phyloP scores from a whole-genome alignment of 345 rosid genomes.

The Melastoma malabathricum region DNA sequence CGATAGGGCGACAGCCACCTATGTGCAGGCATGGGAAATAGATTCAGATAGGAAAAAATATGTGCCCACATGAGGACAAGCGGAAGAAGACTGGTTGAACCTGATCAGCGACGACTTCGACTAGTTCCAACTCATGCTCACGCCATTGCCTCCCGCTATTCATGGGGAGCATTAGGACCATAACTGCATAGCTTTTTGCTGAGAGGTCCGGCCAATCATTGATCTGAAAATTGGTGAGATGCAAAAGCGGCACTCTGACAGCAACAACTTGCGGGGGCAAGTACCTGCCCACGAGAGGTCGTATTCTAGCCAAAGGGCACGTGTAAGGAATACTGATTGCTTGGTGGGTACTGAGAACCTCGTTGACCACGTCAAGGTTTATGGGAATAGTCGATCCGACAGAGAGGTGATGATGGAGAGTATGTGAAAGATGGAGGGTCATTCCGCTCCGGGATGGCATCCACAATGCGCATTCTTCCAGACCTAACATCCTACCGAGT shows the following conservation, averaged over 20 bases:
- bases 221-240: conserved; percentile 71
- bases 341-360: conserved; percentile 52
- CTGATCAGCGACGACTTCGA: conserved; percentile 94
- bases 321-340: conserved; percentile 62
- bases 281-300: conserved; percentile 53
- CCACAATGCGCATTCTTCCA: conserved; percentile 93
- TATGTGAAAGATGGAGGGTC: conserved; percentile 60
- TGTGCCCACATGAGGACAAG: not conserved
- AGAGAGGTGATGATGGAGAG: conserved; percentile 46
- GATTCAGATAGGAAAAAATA: not conserved
- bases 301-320: conserved; percentile 65
- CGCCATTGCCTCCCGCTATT: conserved; percentile 83
- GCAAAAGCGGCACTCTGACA: conserved; percentile 84
- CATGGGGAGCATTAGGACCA: conserved; percentile 83
- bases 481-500: conserved; percentile 62
- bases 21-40: conserved; percentile 5
- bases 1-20: conserved; percentile 98
- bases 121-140: conserved; percentile 87
- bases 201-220: conserved; percentile 76
- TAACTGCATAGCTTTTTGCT: conserved; percentile 63
- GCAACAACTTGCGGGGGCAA: conserved; percentile 71
- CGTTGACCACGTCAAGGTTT: conserved; percentile 40
- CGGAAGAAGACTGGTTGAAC: conserved; percentile 22
- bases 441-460: conserved; percentile 70
- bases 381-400: conserved; percentile 53